Evolutionary conservation across 176 grass and related monocot genomes (phyloP).

Genomic region (Dendrocalamus sinicus): DNA sequence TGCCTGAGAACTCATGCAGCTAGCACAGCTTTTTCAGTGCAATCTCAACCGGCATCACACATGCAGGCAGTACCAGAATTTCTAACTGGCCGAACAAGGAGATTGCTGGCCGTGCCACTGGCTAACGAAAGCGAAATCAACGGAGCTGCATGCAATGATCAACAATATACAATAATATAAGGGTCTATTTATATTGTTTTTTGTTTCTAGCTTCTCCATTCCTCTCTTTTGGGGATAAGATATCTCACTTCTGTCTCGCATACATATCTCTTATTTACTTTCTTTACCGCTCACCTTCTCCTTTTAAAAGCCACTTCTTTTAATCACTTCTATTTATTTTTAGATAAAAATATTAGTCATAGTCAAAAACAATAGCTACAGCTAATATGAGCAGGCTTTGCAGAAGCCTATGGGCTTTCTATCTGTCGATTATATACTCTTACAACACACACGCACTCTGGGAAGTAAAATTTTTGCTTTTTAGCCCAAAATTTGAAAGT

Average conservation of each 20-base stretch:
- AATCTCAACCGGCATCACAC: background rate
- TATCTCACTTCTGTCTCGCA: too few species aligned
- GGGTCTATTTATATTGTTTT: too few species aligned
- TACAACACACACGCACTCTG: background rate
- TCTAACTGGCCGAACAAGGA: background rate
- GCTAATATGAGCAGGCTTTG: background rate
- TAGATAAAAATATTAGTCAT: too few species aligned
- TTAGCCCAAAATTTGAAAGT: too few species aligned
- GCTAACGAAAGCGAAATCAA: background rate
- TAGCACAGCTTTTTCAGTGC: background rate
- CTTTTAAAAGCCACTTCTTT: too few species aligned
- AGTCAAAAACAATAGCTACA: too few species aligned
- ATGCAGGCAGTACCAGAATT: background rate
- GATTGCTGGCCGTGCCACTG: background rate
- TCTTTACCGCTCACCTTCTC: accelerated
- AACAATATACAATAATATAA: background rate
- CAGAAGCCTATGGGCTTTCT: background rate
- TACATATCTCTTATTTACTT: accelerated
- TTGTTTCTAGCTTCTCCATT: too few species aligned
- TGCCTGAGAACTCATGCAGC: background rate
- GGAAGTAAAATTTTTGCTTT: too few species aligned
- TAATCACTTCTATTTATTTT: too few species aligned
- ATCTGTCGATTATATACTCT: background rate
- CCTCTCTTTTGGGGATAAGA: too few species aligned
- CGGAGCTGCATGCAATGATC: background rate